Evolutionary conservation across 805 yeast species (phyloP), one percentile per base, ranked within the genome.

Genomic region (Zygotorulaspora florentina): DNA sequence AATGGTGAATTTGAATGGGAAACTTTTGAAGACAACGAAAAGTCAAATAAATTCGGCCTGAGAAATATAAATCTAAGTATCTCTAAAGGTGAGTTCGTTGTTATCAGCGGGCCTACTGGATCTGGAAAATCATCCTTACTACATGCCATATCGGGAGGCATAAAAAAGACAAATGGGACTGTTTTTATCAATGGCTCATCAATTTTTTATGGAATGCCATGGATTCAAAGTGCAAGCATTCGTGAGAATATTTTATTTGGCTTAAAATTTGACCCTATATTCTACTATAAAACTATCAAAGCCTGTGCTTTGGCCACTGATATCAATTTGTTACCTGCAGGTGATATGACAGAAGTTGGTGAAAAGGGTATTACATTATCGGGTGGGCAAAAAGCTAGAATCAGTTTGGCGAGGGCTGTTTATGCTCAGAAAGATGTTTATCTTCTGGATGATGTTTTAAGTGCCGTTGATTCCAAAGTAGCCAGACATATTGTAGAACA

Each of bases 401-500:
- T 83, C 43, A 73, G 76, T 51, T 67, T 83, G 50, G 90, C 89
- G 10, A 70, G 90, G 56, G 81, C 87, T 3, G 84, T 82, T 2
- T 83, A 84, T 56, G 74, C 78, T 7, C 69, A 77, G 27, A 73
- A 72, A 11, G 83, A 82, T 52, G 79, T 83, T 11, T 69, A 81
- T 38, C 59, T 83, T 43, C 61, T 83, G 43, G 90, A 83, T 58
- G 90, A 83, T 58, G 85, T 83, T 15, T 69, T 84, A 38, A 75
- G 83, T 61, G 89, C 90, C 5, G 89, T 83, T 13, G 89, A 83
- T 61, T 87, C 87, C 30, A 79, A 81, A 53, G 89, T 83, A 39
- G 88, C 88, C 5, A 73, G 75, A 48, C 85, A 81, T 56, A 81
- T 83, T 43, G 75, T 83, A 69, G 72, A 76, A 38, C 61, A 73